These are phyloP conservation scores for Flaveria robusta DNA, from an alignment of 129 eudicot species.

Conservation along the genomic window DNA sequence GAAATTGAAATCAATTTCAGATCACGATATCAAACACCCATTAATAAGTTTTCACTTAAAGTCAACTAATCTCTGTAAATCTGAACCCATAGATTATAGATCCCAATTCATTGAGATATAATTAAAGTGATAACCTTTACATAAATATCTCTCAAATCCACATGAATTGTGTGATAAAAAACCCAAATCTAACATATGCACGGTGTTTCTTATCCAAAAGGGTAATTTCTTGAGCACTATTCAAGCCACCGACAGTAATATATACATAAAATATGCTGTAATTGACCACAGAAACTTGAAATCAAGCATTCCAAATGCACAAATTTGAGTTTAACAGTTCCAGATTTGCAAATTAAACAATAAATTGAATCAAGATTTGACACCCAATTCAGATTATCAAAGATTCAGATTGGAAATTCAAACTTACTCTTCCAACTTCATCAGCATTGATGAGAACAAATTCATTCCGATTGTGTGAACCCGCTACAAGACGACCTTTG, in stretches of 20 bases:
- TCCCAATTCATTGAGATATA: not conserved
- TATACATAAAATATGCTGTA: not conserved
- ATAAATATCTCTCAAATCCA: conserved; percentile 7
- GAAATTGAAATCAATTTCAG: conserved; percentile 15
- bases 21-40: conserved; percentile 34
- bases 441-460: conserved; percentile 97
- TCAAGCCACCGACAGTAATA: conserved; percentile 40
- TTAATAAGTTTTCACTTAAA: not conserved
- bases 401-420: conserved; percentile 24
- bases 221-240: conserved; percentile 22
- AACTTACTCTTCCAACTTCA: conserved; percentile 95
- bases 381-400: conserved; percentile 8
- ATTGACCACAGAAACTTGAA: not conserved
- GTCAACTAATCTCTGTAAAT: conserved; percentile 20
- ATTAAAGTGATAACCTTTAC: conserved; percentile 21
- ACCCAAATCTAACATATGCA: conserved; percentile 33
- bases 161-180: conserved; percentile 18
- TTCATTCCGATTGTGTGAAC: conserved; percentile 96
- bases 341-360: conserved; percentile 16
- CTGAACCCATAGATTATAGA: conserved; percentile 22
- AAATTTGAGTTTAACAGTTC: not conserved
- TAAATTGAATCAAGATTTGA: conserved; percentile 12
- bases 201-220: conserved; percentile 30
- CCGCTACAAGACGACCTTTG: conserved; percentile 90
- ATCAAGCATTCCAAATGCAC: conserved; percentile 9